Conservation (phyloP, 2,329 filamentous ascomycete genomes). For the Beauveria bassiana region DNA sequence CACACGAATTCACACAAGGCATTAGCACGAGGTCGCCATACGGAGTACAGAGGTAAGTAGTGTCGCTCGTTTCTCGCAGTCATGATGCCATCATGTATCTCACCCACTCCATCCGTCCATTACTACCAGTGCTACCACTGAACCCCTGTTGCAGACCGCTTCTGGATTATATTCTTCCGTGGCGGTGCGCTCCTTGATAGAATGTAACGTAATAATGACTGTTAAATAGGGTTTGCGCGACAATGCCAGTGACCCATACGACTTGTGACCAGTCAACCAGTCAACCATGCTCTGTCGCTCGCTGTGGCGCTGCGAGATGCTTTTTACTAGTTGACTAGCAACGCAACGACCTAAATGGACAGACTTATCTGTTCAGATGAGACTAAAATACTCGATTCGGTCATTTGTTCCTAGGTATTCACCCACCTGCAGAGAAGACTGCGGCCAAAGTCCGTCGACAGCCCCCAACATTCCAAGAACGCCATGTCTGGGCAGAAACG, state of each 20-base stretch:
- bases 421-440: neutral
- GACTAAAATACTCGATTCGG: neutral
- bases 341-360: neutral
- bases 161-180: neutral
- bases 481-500: neutral
- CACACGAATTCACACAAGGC: neutral
- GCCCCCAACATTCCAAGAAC: neutral
- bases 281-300: neutral
- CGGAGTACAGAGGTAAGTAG: neutral
- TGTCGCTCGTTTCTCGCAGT: neutral
- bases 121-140: neutral
- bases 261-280: neutral
- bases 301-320: neutral
- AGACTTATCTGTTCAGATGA: neutral
- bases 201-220: neutral
- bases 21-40: neutral
- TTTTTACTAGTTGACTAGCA: neutral
- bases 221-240: conserved; percentile 9
- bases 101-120: neutral
- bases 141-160: neutral
- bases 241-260: conserved; percentile 6
- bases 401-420: neutral
- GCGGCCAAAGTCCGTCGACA: neutral
- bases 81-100: conserved; percentile 4
- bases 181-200: neutral